Conservation (phyloP, 208 protist genomes). For the Sergeia podlipaevii region DNA sequence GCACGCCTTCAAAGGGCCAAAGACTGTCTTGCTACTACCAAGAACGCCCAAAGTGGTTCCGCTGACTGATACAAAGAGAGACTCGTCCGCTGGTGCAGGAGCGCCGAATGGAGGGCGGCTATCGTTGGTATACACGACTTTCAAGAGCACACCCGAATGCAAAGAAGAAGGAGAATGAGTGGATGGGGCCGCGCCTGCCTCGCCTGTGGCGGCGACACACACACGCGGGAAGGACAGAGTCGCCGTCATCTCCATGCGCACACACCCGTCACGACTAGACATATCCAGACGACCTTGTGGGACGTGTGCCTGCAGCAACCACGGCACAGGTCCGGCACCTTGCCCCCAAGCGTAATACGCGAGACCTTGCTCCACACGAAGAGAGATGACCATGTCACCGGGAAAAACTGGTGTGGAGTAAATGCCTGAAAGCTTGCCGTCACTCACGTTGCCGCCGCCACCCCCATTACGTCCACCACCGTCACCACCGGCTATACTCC, state of each 20-base stretch:
- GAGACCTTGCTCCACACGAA: slow-evolving; percentile 23
- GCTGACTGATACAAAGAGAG: slow-evolving; percentile 29
- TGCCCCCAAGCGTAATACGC: slow-evolving; percentile 58
- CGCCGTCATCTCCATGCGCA: slow-evolving; percentile 31
- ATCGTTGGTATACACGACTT: slow-evolving; percentile 52
- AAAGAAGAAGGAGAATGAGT: background rate
- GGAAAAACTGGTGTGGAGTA: slow-evolving; percentile 50
- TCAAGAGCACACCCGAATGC: slow-evolving; percentile 7
- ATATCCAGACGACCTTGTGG: slow-evolving; percentile 15
- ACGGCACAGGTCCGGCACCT: slow-evolving; percentile 27
- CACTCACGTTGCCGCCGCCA: slow-evolving; percentile 14
- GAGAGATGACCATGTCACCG: slow-evolving; percentile 27
- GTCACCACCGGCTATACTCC: too few species aligned
- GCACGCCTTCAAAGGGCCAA: slow-evolving; percentile 11
- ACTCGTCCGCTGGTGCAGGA: slow-evolving; percentile 30
- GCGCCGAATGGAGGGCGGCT: slow-evolving; percentile 37
- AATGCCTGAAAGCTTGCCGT: slow-evolving; percentile 13
- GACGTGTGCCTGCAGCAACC: slow-evolving; percentile 34
- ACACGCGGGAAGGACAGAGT: slow-evolving; percentile 11
- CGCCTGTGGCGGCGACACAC: background rate
- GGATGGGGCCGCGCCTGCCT: background rate
- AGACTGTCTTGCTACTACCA: too few species aligned
- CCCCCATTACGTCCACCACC: too few species aligned
- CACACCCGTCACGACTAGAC: slow-evolving; percentile 34
- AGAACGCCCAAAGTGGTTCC: too few species aligned